Conservation (phyloP, 768 basidiomycete genomes). For the Pholiota conissans region DNA sequence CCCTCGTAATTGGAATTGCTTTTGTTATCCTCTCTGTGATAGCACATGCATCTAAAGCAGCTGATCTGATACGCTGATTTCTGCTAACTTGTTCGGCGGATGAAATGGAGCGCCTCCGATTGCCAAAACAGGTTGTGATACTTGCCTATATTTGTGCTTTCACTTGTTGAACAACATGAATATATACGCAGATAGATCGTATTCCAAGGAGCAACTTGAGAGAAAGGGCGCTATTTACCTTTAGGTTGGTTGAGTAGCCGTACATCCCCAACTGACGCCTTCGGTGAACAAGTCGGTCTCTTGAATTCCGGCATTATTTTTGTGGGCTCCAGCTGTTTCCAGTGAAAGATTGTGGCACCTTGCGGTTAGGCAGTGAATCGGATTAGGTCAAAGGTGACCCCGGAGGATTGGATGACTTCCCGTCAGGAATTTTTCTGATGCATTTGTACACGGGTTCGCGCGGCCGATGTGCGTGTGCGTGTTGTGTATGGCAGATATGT, state of each 20-base stretch:
- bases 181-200: background rate
- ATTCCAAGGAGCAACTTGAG: background rate
- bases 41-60: background rate
- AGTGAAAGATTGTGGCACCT: no score
- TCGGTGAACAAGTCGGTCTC: background rate
- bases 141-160: no score
- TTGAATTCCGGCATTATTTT: no score
- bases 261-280: background rate
- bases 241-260: background rate
- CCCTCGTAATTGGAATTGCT: background rate
- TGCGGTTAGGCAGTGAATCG: background rate
- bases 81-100: background rate
- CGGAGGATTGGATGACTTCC: no score
- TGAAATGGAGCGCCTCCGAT: background rate
- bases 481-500: background rate
- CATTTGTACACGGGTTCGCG: background rate
- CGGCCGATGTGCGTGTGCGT: background rate
- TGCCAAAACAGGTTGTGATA: background rate
- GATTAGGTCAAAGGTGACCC: background rate
- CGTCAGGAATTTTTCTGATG: no score
- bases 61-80: background rate
- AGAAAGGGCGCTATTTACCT: background rate
- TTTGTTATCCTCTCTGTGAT: background rate
- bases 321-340: no score
- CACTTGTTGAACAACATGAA: no score